These are phyloP conservation scores for Colletotrichum theobromicola DNA, from an alignment of 2,329 filamentous ascomycete species.

Conservation along the genomic window DNA sequence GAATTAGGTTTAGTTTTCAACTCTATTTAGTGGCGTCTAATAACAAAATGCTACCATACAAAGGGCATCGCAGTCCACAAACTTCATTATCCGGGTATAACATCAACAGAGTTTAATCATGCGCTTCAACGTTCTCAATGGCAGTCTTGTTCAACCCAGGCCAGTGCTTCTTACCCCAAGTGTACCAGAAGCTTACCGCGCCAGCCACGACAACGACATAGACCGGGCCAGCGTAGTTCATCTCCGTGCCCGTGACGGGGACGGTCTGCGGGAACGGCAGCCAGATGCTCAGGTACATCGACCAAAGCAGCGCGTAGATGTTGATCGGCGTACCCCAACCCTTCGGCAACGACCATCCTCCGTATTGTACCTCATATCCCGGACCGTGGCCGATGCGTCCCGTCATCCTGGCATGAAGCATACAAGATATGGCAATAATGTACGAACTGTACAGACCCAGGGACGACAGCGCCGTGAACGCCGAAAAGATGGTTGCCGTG, in stretches of 20 bases:
- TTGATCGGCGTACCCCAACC: conserved; percentile 11
- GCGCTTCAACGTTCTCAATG: conserved; percentile 3
- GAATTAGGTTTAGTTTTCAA: not conserved
- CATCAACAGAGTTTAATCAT: not conserved
- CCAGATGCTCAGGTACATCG: conserved; percentile 11
- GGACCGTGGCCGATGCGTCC: conserved; percentile 9
- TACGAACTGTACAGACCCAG: conserved; percentile 18
- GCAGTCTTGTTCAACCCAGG: conserved; percentile 15
- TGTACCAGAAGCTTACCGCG: conserved; percentile 11
- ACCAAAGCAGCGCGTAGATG: conserved; percentile 14
- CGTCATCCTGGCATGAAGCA: conserved; percentile 13
- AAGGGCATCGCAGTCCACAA: too few species aligned
- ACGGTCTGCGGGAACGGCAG: conserved; percentile 16
- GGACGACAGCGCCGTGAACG: conserved; percentile 13
- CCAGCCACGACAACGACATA: conserved; percentile 9
- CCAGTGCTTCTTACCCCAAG: conserved; percentile 15
- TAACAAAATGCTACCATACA: too few species aligned
- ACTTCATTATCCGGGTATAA: too few species aligned
- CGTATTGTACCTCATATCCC: conserved; percentile 8
- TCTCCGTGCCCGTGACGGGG: conserved; percentile 14
- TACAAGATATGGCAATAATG: conserved; percentile 18
- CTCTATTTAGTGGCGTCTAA: not conserved
- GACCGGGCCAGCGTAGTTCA: conserved; percentile 14
- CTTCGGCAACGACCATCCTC: conserved; percentile 8
- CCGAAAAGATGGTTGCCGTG: conserved; percentile 18